These are phyloP conservation scores for Boletus insuetus DNA, from an alignment of 768 basidiomycete species.

Conservation along the genomic window DNA sequence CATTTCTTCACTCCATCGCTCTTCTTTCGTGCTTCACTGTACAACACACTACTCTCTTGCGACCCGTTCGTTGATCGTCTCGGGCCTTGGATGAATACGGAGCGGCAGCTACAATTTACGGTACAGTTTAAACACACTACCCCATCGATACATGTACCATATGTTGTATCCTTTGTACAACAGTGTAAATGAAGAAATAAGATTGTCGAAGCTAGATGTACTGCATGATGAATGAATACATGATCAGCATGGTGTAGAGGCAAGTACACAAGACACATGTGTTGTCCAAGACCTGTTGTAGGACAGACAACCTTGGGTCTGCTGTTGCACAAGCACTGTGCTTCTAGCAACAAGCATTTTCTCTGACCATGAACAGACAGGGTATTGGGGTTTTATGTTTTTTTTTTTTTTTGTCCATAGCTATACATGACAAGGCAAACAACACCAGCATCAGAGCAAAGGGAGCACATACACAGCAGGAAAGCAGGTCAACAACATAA, in stretches of 20 bases:
- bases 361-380: not conserved
- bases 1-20: not conserved
- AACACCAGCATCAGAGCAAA: not conserved
- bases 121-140: slow-evolving; percentile 14
- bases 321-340: not conserved
- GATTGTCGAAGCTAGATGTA: not conserved
- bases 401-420: not conserved
- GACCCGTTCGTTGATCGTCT: slow-evolving; percentile 14
- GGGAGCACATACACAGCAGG: slow-evolving; percentile 9
- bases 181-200: slow-evolving; percentile 22
- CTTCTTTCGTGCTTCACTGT: slow-evolving; percentile 16
- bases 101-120: slow-evolving; percentile 14
- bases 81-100: not conserved
- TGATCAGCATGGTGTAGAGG: too few relatives aligned
- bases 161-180: slow-evolving; percentile 21
- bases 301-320: too few relatives aligned
- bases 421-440: slow-evolving; percentile 8
- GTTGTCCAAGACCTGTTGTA: too few relatives aligned
- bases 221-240: too few relatives aligned
- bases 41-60: slow-evolving; percentile 1
- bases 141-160: slow-evolving; percentile 19
- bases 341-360: not conserved
- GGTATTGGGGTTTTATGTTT: slow-evolving; percentile 3
- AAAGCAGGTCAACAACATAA: slow-evolving; percentile 17
- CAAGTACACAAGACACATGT: not conserved